phyloP scores from a whole-genome alignment of 148 eudicot species.

The Amaranthus cruentus region DNA sequence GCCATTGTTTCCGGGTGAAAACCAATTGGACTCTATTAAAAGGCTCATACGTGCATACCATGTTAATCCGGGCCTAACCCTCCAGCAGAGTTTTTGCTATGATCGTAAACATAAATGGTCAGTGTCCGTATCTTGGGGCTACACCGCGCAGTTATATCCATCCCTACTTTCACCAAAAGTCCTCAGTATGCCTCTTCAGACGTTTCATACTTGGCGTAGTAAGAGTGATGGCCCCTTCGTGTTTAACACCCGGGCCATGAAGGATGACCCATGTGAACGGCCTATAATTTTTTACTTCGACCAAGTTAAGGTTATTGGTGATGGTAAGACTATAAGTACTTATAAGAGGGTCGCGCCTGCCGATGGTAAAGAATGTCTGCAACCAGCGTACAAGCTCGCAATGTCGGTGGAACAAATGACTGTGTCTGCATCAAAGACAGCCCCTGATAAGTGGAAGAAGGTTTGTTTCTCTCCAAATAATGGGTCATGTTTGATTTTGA shows the following conservation, averaged over 20 bases:
- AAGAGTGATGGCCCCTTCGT: slow-evolving; percentile 65
- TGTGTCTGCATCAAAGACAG: slow-evolving; percentile 54
- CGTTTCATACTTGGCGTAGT: slow-evolving; percentile 82
- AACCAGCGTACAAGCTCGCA: slow-evolving; percentile 29
- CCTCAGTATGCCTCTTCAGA: slow-evolving; percentile 54
- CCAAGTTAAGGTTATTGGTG: slow-evolving; percentile 36
- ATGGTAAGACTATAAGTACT: slow-evolving; percentile 34
- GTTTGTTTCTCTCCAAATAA: slow-evolving; percentile 23
- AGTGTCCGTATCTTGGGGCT: slow-evolving; percentile 86
- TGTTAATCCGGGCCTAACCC: slow-evolving; percentile 49
- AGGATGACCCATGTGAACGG: slow-evolving; percentile 43
- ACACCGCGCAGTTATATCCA: slow-evolving; percentile 73
- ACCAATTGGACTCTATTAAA: slow-evolving; percentile 45
- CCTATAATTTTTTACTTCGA: slow-evolving; percentile 59
- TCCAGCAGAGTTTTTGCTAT: slow-evolving; percentile 81
- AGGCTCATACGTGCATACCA: slow-evolving; percentile 45
- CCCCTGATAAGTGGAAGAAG: slow-evolving; percentile 44
- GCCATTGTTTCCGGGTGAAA: slow-evolving; percentile 59
- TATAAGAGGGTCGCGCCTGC: slow-evolving; percentile 38
- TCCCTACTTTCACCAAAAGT: slow-evolving; percentile 43
- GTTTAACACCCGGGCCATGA: slow-evolving; percentile 68
- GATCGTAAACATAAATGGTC: slow-evolving; percentile 63
- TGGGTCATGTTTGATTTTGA: neutral
- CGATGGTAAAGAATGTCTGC: slow-evolving; percentile 38
- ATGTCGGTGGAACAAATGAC: slow-evolving; percentile 39